Evolutionary conservation across 148 eudicot genomes (phyloP).

Genomic region (Nyssa sinensis): DNA sequence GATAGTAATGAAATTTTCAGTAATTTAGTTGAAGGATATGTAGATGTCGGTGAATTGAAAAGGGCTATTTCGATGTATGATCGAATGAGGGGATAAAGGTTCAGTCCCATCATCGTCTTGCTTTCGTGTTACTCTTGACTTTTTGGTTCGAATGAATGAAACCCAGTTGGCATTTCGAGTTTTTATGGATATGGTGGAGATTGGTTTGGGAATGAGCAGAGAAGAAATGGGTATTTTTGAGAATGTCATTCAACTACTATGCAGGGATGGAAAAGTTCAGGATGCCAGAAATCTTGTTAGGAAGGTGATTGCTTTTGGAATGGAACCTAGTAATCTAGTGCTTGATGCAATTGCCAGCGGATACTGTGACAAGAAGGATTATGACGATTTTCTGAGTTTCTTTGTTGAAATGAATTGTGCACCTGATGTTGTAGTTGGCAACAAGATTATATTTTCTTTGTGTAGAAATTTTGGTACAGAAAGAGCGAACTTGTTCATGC

Average conservation of each 20-base stretch:
- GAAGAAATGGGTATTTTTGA: conserved; percentile 35
- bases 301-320: conserved; percentile 37
- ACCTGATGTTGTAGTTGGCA: conserved; percentile 49
- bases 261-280: conserved; percentile 58
- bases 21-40: conserved; percentile 58
- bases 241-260: conserved; percentile 41
- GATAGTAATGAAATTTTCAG: conserved; percentile 55
- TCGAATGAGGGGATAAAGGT: conserved; percentile 41
- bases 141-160: conserved; percentile 36
- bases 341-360: conserved; percentile 50
- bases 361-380: conserved; percentile 78
- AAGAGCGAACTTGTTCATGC: conserved; percentile 45
- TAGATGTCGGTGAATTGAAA: conserved; percentile 37
- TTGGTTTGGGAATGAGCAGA: conserved; percentile 39
- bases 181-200: conserved; percentile 49
- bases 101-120: conserved; percentile 44
- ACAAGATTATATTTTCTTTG: conserved; percentile 49
- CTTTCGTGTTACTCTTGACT: conserved; percentile 37
- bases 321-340: conserved; percentile 42
- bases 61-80: conserved; percentile 49
- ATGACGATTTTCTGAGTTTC: conserved; percentile 58
- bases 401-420: conserved; percentile 41
- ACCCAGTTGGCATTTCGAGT: conserved; percentile 29
- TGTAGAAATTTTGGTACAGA: conserved; percentile 48
- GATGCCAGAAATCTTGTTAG: conserved; percentile 60